Evolutionary conservation across 2,329 filamentous ascomycete species (phyloP), one percentile per base, ranked within the genome.

Genomic region (Hymenoscyphus albidus): DNA sequence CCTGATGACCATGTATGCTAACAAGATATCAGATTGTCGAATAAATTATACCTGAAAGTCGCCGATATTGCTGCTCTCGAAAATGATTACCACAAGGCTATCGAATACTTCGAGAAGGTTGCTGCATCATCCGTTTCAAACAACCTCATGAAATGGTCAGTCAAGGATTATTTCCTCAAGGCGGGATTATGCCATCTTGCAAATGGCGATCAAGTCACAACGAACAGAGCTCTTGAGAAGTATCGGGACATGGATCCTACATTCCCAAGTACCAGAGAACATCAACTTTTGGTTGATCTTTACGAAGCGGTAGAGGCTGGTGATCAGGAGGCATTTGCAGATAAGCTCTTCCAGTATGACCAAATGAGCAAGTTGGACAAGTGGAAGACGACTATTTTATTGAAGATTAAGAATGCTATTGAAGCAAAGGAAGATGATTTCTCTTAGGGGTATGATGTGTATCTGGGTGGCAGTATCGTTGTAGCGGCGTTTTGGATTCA

Each of bases 81-180:
- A 64, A 86, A 81, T 65, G 91, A 97, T 76, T 97, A 96, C 80
- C 88, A 88, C 80, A 92, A 89, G 78, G 86, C 92, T 64, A 92
- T 93, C 71, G 84, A 89, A 68, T 84, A 88, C 70, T 97, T 90
- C 79, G 94, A 98, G 77, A 88, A 89, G 74, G 92, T 97, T 59
- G 90, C 92, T 54, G 83, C 85, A 64, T 84, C 85, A 55, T 90
- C 89, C 42, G 88, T 97, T 72, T 88, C 88, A 77, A 97, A 96
- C 81, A 95, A 96, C 77, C 82, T 97, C 65, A 94, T 96, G 91
- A 91, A 89, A 76, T 96, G 92, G 86, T 92, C 87, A 58, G 92
- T 98, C 69, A 98, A 97, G 79, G 93, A 97, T 70, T 97, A 97
- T 80, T 88, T 97, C 74, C 84, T 98, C 74, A 97, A 97, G 80